Evolutionary conservation across 139 green algal species (phyloP).

Genomic region (Picochlorum sp.): DNA sequence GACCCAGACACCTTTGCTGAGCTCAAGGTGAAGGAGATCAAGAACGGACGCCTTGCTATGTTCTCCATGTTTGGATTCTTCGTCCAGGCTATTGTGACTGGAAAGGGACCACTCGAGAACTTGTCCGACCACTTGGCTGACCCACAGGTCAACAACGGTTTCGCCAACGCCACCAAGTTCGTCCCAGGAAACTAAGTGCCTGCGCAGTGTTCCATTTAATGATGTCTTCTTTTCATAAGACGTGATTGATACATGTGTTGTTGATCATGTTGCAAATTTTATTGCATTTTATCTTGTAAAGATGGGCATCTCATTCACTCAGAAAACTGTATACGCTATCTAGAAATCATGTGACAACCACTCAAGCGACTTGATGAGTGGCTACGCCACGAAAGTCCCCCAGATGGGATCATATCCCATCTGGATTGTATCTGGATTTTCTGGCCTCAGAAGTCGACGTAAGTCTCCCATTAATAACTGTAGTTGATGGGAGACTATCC

Average conservation of each 20-base stretch:
- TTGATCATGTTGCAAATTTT: too few species aligned
- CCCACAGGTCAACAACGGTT: conserved; percentile 67
- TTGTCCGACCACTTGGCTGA: conserved; percentile 72
- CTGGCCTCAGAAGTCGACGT: too few species aligned
- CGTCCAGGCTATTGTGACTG: conserved; percentile 64
- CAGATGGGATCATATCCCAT: too few species aligned
- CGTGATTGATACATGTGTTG: background rate
- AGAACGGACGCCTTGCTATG: conserved; percentile 85
- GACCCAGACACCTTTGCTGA: conserved; percentile 66
- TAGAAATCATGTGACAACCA: too few species aligned
- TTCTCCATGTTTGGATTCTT: conserved; percentile 75
- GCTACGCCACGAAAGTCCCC: too few species aligned
- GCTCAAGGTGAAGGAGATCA: conserved; percentile 87
- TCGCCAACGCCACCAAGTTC: conserved; percentile 54
- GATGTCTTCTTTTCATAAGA: background rate
- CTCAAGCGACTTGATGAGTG: too few species aligned
- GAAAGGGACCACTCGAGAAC: conserved; percentile 65
- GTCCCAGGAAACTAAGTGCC: conserved; percentile 10
- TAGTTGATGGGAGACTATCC: too few species aligned
- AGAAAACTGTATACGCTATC: too few species aligned
- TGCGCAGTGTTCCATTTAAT: background rate
- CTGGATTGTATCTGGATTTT: too few species aligned
- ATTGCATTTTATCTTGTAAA: too few species aligned
- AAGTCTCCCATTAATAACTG: too few species aligned
- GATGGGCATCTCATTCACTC: too few species aligned